Percentiles rank a stretch among this genome's conserved stretches.
phyloP scores from a whole-genome alignment of 495 filamentous ascomycete genomes.

The Usnea hakonensis region DNA sequence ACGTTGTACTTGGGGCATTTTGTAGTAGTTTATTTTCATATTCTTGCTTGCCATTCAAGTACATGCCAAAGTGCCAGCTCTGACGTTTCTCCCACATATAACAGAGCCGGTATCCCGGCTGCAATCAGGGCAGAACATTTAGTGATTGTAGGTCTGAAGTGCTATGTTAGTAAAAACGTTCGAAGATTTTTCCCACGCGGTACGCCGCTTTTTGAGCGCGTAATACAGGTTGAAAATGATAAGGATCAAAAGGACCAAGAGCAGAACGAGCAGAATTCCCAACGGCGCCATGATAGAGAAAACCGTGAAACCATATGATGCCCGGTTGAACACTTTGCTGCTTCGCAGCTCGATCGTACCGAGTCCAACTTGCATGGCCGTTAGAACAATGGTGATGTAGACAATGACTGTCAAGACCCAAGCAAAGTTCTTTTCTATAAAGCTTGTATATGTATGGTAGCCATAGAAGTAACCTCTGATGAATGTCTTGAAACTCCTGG shows the following conservation, averaged over 20 bases:
- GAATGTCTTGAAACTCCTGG: neutral
- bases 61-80: too few relatives aligned
- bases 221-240: neutral
- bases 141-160: neutral
- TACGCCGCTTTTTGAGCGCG: neutral
- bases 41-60: too few relatives aligned
- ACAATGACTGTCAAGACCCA: constrained; percentile 38
- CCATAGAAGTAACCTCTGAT: constrained; percentile 26
- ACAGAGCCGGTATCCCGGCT: too few relatives aligned
- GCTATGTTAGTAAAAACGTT: neutral
- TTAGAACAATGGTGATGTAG: constrained; percentile 48
- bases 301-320: constrained; percentile 47
- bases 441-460: constrained; percentile 25
- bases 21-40: too few relatives aligned
- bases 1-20: too few relatives aligned
- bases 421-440: constrained; percentile 42
- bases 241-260: neutral
- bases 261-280: neutral
- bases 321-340: constrained; percentile 38
- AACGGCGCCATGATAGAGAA: constrained; percentile 38
- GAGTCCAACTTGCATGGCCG: constrained; percentile 54
- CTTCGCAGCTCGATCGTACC: constrained; percentile 33
- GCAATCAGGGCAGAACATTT: neutral
- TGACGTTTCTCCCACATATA: neutral
- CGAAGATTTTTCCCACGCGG: neutral